phyloP scores from a whole-genome alignment of 2,329 filamentous ascomycete species.

The Balansia obtecta region DNA sequence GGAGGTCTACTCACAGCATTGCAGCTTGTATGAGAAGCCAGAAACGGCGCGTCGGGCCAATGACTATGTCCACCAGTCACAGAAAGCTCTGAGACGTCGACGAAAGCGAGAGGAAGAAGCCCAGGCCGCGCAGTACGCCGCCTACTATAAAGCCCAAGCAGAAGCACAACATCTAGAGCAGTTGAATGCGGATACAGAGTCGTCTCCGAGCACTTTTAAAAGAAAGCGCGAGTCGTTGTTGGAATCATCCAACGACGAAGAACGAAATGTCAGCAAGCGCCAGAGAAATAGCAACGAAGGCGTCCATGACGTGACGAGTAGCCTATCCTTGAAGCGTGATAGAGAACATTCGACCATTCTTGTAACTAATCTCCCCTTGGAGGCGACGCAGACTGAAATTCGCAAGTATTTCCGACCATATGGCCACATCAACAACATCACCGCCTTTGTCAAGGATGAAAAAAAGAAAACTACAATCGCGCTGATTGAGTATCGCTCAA shows the following conservation, averaged over 20 bases:
- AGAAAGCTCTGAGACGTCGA: slow-evolving; percentile 49
- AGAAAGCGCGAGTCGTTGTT: slow-evolving; percentile 57
- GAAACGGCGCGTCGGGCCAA: slow-evolving; percentile 61
- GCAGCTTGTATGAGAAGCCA: slow-evolving; percentile 79
- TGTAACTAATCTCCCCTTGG: slow-evolving; percentile 61
- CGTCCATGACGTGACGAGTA: slow-evolving; percentile 11
- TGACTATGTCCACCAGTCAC: slow-evolving; percentile 58
- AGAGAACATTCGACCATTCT: slow-evolving; percentile 82
- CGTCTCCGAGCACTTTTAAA: slow-evolving; percentile 41
- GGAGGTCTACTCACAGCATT: slow-evolving; percentile 65
- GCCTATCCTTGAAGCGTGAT: slow-evolving; percentile 54
- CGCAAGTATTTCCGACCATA: slow-evolving; percentile 88
- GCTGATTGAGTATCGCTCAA: slow-evolving; percentile 71
- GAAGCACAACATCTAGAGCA: slow-evolving; percentile 9
- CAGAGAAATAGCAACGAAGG: slow-evolving; percentile 35
- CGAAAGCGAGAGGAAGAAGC: slow-evolving; percentile 53
- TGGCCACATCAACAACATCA: slow-evolving; percentile 70
- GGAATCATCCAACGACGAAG: slow-evolving; percentile 27
- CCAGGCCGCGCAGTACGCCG: slow-evolving; percentile 40
- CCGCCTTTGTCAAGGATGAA: slow-evolving; percentile 46
- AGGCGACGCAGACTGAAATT: slow-evolving; percentile 58
- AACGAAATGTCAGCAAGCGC: slow-evolving; percentile 53
- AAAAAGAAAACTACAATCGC: slow-evolving; percentile 53
- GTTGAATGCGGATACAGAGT: slow-evolving; percentile 9
- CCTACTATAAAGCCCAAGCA: slow-evolving; percentile 21